Conservation (phyloP, 2,329 filamentous ascomycete genomes). For the Talaromyces sp. region DNA sequence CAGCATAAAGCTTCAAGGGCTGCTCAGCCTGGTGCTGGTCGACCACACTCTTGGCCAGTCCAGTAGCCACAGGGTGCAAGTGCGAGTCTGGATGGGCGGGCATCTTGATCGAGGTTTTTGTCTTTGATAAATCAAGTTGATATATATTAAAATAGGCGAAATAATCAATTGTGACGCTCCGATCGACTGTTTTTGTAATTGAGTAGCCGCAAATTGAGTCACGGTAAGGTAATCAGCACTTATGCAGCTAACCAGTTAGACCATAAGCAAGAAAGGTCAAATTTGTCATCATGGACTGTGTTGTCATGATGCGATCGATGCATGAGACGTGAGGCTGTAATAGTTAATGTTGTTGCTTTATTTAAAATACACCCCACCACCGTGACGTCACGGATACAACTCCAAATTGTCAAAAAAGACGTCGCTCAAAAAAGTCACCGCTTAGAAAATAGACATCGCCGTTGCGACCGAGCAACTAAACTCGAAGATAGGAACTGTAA, state of each 20-base stretch:
- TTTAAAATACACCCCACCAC: not conserved
- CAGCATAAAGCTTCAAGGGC: constrained; percentile 59
- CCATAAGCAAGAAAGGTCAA: not conserved
- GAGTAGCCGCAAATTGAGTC: not conserved
- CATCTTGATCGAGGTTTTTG: constrained; percentile 14
- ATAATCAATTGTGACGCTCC: not conserved
- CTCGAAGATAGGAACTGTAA: constrained; percentile 14
- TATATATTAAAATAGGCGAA: no score
- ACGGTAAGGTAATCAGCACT: not conserved
- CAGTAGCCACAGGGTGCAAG: constrained; percentile 41
- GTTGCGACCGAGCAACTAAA: no score
- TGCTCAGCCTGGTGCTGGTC: constrained; percentile 27
- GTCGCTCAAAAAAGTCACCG: no score
- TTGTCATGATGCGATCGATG: not conserved
- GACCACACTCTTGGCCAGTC: constrained; percentile 34
- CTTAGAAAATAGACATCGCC: no score
- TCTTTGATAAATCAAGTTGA: no score
- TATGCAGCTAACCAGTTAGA: not conserved
- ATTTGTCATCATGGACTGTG: not conserved
- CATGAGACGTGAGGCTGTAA: not conserved
- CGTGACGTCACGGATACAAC: not conserved
- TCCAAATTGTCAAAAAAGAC: constrained; percentile 1
- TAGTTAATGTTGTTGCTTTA: not conserved
- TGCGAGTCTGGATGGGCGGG: constrained; percentile 34
- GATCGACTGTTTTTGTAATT: not conserved